Conservation (phyloP, 768 basidiomycete genomes). For the Lyophyllum atratum region DNA sequence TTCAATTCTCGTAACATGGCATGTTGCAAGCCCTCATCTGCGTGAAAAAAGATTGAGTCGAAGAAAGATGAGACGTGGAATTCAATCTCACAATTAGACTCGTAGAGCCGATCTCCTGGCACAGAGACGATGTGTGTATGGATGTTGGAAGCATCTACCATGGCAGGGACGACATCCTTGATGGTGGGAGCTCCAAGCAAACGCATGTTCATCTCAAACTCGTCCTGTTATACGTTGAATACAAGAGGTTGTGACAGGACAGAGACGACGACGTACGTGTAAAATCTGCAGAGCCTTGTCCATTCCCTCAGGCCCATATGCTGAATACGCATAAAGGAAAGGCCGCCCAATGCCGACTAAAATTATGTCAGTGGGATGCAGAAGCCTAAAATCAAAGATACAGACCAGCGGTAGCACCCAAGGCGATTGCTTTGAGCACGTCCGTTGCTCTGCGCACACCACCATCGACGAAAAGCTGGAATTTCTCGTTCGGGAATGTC, state of each 20-base stretch:
- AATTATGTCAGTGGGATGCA: slow-evolving; percentile 22
- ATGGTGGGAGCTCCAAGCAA: slow-evolving; percentile 83
- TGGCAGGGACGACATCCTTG: slow-evolving; percentile 77
- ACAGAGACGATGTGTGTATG: slow-evolving; percentile 64
- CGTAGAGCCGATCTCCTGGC: slow-evolving; percentile 75
- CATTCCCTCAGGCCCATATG: slow-evolving; percentile 88
- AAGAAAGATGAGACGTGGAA: background rate
- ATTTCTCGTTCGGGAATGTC: slow-evolving; percentile 73
- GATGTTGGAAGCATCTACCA: slow-evolving; percentile 86
- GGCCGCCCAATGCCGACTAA: slow-evolving; percentile 83
- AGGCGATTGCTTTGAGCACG: slow-evolving; percentile 83
- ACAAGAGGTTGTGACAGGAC: background rate
- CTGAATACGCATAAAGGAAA: slow-evolving; percentile 85
- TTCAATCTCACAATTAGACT: slow-evolving; percentile 71
- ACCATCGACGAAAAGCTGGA: slow-evolving; percentile 92
- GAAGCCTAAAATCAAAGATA: slow-evolving; percentile 41
- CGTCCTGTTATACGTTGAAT: slow-evolving; percentile 57
- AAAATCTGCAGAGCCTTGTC: slow-evolving; percentile 81
- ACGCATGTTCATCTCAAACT: slow-evolving; percentile 98
- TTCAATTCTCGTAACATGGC: slow-evolving; percentile 26
- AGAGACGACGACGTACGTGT: slow-evolving; percentile 44
- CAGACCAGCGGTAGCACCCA: slow-evolving; percentile 86
- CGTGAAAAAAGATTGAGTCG: background rate
- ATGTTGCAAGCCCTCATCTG: slow-evolving; percentile 40
- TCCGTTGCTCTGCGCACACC: slow-evolving; percentile 91